phyloP scores from a whole-genome alignment of 148 eudicot species.

The Silene uniflora region DNA sequence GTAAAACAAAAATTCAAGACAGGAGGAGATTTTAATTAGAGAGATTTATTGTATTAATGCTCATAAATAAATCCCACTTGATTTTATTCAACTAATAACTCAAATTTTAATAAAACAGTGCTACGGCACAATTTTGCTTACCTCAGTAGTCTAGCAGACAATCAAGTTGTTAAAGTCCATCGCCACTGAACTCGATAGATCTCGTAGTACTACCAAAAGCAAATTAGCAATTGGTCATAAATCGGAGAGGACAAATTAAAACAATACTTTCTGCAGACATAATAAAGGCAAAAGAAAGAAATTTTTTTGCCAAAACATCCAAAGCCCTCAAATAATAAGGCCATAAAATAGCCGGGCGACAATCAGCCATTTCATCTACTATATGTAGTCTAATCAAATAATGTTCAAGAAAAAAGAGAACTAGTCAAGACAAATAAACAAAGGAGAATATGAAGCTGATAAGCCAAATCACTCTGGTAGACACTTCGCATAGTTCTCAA shows the following conservation, averaged over 20 bases:
- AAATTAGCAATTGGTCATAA: not conserved
- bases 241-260: not conserved
- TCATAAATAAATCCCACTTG: not conserved
- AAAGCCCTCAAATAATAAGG: not conserved
- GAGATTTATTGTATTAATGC: not conserved
- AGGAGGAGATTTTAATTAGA: not conserved
- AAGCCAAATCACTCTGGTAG: not conserved
- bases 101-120: not conserved
- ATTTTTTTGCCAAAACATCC: not conserved
- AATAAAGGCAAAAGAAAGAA: not conserved
- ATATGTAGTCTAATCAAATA: not conserved
- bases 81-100: not conserved
- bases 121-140: constrained; percentile 1
- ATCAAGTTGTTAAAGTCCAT: constrained; percentile 5
- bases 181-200: not conserved
- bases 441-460: not conserved
- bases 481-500: not conserved
- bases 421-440: not conserved
- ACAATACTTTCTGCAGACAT: not conserved
- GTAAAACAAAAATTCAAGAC: not conserved
- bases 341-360: not conserved
- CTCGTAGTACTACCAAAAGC: not conserved
- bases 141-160: not conserved
- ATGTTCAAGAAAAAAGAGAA: not conserved
- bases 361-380: not conserved